Evolutionary conservation across 1,284 basidiomycete genomes (phyloP).

Genomic region (Tetrapyrgos nigripes): DNA sequence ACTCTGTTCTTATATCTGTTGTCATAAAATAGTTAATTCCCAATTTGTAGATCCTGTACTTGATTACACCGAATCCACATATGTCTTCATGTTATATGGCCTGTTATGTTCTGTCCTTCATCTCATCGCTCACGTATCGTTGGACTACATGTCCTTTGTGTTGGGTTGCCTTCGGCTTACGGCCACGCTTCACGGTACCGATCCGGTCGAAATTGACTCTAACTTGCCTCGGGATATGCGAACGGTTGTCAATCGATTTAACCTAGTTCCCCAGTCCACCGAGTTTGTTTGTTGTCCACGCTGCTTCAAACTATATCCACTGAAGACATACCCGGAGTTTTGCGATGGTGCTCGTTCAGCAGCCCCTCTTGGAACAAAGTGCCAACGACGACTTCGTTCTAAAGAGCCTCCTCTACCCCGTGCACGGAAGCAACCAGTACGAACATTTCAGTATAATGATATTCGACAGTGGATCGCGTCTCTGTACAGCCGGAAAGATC

Average conservation of each 20-base stretch:
- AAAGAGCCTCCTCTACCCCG: background rate
- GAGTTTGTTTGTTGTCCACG: conserved; percentile 28
- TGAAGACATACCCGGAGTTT: conserved; percentile 17
- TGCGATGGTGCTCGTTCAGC: conserved; percentile 16
- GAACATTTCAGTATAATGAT: conserved; percentile 16
- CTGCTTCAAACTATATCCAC: conserved; percentile 25
- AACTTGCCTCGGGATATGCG: conserved; percentile 22
- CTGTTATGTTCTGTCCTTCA: conserved; percentile 15
- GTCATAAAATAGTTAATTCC: background rate
- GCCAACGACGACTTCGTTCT: background rate
- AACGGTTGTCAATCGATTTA: conserved; percentile 19
- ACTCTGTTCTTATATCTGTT: background rate
- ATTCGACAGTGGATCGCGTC: conserved; percentile 19
- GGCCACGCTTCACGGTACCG: background rate
- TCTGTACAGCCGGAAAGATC: conserved; percentile 19
- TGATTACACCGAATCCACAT: background rate
- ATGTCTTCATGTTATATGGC: background rate
- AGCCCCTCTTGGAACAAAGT: background rate
- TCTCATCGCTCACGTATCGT: conserved; percentile 17
- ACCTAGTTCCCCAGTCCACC: conserved; percentile 17
- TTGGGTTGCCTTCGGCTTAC: conserved; percentile 11
- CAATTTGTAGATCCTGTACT: background rate
- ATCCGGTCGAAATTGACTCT: background rate
- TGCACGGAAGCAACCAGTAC: background rate
- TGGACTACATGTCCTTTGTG: conserved; percentile 11